phyloP scores from a whole-genome alignment of 2,329 filamentous ascomycete species.

The Teratosphaeria nubilosa region DNA sequence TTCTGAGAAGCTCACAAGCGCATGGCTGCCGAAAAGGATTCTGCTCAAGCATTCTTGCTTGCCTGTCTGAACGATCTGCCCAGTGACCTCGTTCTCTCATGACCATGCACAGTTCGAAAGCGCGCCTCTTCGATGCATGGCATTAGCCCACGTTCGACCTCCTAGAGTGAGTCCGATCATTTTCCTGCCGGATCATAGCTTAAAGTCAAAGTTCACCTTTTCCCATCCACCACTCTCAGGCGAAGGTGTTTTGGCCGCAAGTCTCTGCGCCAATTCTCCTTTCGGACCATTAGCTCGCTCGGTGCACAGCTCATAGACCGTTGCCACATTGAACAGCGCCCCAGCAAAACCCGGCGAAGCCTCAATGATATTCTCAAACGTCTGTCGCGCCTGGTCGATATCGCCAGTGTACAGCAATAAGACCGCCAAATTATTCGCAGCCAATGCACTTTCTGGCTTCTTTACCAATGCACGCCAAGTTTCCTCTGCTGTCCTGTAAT shows the following conservation, averaged over 20 bases:
- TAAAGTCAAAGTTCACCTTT: conserved; percentile 20
- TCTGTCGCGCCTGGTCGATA: conserved; percentile 58
- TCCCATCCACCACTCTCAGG: conserved; percentile 23
- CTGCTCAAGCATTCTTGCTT: too few relatives aligned
- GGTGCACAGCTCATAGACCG: conserved; percentile 83
- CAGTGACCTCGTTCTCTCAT: background rate
- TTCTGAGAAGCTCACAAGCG: background rate
- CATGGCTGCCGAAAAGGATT: too few relatives aligned
- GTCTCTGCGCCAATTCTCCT: conserved; percentile 46
- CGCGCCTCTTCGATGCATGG: background rate
- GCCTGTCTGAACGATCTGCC: background rate
- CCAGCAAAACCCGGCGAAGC: conserved; percentile 50
- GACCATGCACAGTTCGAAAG: background rate
- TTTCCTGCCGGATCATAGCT: conserved; percentile 12
- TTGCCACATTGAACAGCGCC: conserved; percentile 72
- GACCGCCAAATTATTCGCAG: conserved; percentile 73
- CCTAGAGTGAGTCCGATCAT: too few relatives aligned
- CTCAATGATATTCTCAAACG: conserved; percentile 58
- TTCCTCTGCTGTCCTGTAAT: conserved; percentile 54
- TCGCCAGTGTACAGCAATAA: conserved; percentile 72
- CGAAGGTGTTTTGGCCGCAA: conserved; percentile 11
- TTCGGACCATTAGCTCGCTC: conserved; percentile 66
- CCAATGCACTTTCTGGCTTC: conserved; percentile 52
- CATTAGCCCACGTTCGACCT: background rate
- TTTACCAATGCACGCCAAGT: conserved; percentile 49